Evolutionary conservation across 2,329 filamentous ascomycete genomes (phyloP), one percentile per base, ranked within the genome.

Genomic region (Knufia fluminis): DNA sequence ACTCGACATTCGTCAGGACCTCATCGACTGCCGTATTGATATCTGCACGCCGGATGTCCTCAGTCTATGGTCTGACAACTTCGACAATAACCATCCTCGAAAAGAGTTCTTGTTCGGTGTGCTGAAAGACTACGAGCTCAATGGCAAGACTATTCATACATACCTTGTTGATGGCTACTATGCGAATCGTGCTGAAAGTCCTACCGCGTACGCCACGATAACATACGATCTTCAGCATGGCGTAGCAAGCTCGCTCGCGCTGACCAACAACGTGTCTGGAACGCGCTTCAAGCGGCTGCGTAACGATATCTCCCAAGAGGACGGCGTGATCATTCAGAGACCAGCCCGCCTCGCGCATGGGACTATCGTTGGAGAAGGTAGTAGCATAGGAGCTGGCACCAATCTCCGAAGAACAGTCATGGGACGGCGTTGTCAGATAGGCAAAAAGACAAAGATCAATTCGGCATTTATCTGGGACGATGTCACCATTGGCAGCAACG

Each of bases 21-120:
- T 98, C 51, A 85, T 97, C 54, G 92, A 98, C 66, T 90, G 88
- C 59, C 86, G 87, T 46, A 92, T 98, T 61, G 92, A 98, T 64
- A 97, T 98, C 56, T 97, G 91, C 68, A 97, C 92, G 1, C 90
- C 91, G 0, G 92, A 97, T 62, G 90, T 96, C 7, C 77, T 97
- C 38, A 90, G 90, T 6, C 71, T 97, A 50, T 98, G 92, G 87
- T 92, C 89, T 7, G 92, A 98, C 68, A 95, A 90, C 63, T 98
- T 97, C 61, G 91, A 98, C 66, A 97, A 95, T 66, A 89, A 96
- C 64, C 77, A 89, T 6, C 88, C 91, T 1, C 79, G 90, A 48
- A 84, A 83, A 60, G 88, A 94, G 61, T 96, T 95, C 60, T 69
- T 98, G 31, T 86, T 90, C 63, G 90, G 90, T 52, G 89, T 97